Evolutionary conservation across 805 yeast species (phyloP).

Genomic region (Blastobotrys robertii): DNA sequence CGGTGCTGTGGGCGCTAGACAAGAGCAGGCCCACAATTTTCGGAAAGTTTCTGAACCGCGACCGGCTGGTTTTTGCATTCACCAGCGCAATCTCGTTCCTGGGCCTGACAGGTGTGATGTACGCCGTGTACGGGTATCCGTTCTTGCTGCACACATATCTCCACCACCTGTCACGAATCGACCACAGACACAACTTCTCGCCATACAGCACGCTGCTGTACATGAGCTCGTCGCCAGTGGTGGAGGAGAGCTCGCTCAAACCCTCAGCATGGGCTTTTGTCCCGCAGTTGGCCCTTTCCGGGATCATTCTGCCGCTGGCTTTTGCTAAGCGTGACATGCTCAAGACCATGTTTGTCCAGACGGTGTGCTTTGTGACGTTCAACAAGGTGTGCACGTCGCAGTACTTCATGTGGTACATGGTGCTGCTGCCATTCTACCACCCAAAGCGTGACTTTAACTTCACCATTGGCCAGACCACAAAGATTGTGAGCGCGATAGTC

Average conservation of each 20-base stretch:
- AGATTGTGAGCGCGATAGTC: constrained; percentile 20
- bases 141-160: constrained; percentile 69
- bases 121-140: constrained; percentile 57
- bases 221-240: constrained; percentile 27
- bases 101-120: constrained; percentile 50
- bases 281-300: constrained; percentile 66
- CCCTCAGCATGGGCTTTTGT: constrained; percentile 60
- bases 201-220: constrained; percentile 65
- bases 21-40: constrained; percentile 8
- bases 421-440: constrained; percentile 62
- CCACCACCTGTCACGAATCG: constrained; percentile 74
- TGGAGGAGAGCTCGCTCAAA: constrained; percentile 47
- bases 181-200: constrained; percentile 93
- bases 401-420: constrained; percentile 90
- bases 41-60: constrained; percentile 29
- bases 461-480: neutral
- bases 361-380: constrained; percentile 65
- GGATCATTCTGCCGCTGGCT: constrained; percentile 46
- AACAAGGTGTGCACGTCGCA: constrained; percentile 89
- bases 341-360: constrained; percentile 60
- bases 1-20: constrained; percentile 42
- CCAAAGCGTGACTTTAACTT: neutral
- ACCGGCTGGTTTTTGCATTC: constrained; percentile 34
- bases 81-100: constrained; percentile 37
- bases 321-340: constrained; percentile 36